Conservation (phyloP, 1,139 yeast genomes). For the Candida neerlandica region DNA sequence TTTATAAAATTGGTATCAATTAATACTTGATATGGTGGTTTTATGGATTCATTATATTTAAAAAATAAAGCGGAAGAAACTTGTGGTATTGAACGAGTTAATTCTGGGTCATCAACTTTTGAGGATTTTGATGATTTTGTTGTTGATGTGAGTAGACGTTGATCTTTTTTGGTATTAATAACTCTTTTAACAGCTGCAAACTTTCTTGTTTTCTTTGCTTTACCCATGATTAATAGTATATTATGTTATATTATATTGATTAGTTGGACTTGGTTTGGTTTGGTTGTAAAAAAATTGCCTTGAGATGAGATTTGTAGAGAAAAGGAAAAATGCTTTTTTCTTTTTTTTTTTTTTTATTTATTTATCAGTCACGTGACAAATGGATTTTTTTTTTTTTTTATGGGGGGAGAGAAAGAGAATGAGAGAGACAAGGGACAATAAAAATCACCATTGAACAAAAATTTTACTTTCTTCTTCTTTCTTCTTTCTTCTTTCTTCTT, state of each 20-base stretch:
- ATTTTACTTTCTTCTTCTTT: no score
- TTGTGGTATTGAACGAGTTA: slow-evolving; percentile 86
- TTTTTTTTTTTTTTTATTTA: no score
- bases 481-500: no score
- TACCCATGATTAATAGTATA: slow-evolving; percentile 85
- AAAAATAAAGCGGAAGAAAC: slow-evolving; percentile 94
- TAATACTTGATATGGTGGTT: slow-evolving; percentile 94
- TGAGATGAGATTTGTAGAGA: no score
- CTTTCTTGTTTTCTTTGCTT: slow-evolving; percentile 93
- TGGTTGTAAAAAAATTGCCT: neutral
- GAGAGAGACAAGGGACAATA: no score
- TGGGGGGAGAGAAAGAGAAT: no score
- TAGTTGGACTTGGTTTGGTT: neutral
- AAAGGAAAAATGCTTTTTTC: no score
- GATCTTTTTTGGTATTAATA: slow-evolving; percentile 65
- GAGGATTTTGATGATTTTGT: slow-evolving; percentile 27
- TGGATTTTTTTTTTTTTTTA: no score
- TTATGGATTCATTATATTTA: slow-evolving; percentile 90
- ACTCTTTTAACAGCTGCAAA: slow-evolving; percentile 90
- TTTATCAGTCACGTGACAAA: no score
- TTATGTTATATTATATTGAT: no score
- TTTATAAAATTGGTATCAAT: slow-evolving; percentile 96
- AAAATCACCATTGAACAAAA: no score
- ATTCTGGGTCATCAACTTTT: slow-evolving; percentile 73
- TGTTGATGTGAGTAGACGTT: slow-evolving; percentile 47